These are phyloP conservation scores for Lomentospora prolificans DNA, from an alignment of 2,329 filamentous ascomycete genomes.

Conservation along the genomic window DNA sequence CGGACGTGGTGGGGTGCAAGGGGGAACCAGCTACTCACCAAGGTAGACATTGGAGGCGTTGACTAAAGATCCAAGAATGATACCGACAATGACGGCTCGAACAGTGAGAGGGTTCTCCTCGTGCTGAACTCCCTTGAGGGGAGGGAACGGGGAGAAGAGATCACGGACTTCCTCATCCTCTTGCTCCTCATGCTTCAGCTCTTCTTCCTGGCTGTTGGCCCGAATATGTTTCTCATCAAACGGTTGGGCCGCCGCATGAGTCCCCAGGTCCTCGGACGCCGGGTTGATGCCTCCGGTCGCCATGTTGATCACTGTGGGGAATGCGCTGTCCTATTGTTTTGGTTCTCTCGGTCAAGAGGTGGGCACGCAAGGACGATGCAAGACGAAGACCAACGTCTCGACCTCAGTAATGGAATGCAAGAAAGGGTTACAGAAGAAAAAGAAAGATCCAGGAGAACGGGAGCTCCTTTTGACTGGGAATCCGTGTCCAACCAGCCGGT, in stretches of 20 bases:
- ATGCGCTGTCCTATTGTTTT: not conserved
- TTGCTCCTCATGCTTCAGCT: slow-evolving; percentile 11
- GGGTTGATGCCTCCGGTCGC: too few species aligned
- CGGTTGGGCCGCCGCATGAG: not conserved
- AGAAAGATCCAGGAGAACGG: not conserved
- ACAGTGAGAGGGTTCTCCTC: slow-evolving; percentile 41
- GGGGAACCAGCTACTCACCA: slow-evolving; percentile 23
- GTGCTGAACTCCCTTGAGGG: slow-evolving; percentile 28
- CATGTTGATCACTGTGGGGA: not conserved
- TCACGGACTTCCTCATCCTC: slow-evolving; percentile 23
- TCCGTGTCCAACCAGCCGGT: not conserved
- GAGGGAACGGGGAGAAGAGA: slow-evolving; percentile 31
- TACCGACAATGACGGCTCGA: slow-evolving; percentile 44
- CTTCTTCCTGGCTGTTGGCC: slow-evolving; percentile 1
- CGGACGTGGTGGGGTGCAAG: not conserved
- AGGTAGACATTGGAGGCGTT: slow-evolving; percentile 55
- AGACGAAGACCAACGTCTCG: not conserved
- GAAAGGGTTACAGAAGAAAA: not conserved
- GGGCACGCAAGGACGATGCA: not conserved
- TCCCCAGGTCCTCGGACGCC: not conserved
- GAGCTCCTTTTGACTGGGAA: not conserved
- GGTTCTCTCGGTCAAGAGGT: not conserved
- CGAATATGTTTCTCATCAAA: slow-evolving; percentile 1
- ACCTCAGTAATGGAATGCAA: not conserved
- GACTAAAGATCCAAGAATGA: slow-evolving; percentile 46